Base-by-base conservation (phyloP, 1,139 yeast species). In the Saccharomycopsis hybrid region DNA sequence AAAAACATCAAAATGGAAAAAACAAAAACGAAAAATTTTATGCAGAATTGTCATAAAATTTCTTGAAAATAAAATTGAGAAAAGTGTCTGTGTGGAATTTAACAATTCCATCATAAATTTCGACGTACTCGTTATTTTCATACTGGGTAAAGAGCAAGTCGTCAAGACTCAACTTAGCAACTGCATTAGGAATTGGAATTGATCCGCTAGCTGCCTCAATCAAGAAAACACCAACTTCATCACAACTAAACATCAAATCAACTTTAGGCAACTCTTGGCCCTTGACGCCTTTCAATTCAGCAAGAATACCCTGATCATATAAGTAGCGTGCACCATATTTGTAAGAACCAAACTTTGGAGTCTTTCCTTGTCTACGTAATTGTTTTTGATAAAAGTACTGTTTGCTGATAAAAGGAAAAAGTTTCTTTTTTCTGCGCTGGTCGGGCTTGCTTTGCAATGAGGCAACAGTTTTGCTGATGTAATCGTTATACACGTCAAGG, bases 331-430 rank as follows among this genome's bases (percentile, higher is more conserved):
- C 84, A 0, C 88, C 75, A 67, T 87, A 86, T 65, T 85, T 86
- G 68, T 81, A 87, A 0, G 94, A 86, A 5, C 96, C 96, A 64
- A 83, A 87, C 60, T 77, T 78, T 2, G 95, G 94, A 43, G 82
- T 68, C 44, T 83, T 71, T 35, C 92, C 87, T 46, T 33, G 65
- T 65, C 76, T 80, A 59, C 81, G 80, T 58, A 86, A 68, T 56
- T 82, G 87, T 33, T 90, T 70, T 60, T 82, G 85, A 60, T 85
- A 85, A 66, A 84, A 84, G 65, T 83, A 85, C 58, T 86, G 94
- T 61, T 80, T 83, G 38, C 88, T 80, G 65, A 52, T 27, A 30
- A 86, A 85, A 2, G 84, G 83, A 32, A 87, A 74, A 42, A 66
- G 63, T 53, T 69, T 56, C 44, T 51, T 51, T 11, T 30, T 25